These are phyloP conservation scores for Asterophora lycoperdoides DNA, from an alignment of 768 basidiomycete genomes.

Conservation along the genomic window DNA sequence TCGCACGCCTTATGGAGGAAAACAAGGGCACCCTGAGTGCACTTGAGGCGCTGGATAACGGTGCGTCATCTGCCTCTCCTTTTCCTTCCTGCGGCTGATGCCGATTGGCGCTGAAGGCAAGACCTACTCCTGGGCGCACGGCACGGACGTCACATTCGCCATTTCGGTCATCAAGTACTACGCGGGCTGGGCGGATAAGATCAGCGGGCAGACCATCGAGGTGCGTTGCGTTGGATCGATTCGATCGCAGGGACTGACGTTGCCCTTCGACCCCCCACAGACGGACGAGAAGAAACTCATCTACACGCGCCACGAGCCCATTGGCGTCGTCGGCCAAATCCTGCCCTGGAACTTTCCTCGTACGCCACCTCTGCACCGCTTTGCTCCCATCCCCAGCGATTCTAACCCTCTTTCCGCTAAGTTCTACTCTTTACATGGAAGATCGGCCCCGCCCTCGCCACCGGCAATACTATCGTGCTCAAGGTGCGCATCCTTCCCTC, in stretches of 20 bases:
- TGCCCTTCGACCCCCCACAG: slow-evolving; percentile 8
- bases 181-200: slow-evolving; percentile 61
- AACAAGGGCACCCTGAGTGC: slow-evolving; percentile 44
- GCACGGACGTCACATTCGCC: slow-evolving; percentile 22
- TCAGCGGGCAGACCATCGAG: slow-evolving; percentile 47
- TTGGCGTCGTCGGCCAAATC: slow-evolving; percentile 40
- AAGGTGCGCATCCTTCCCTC: slow-evolving; percentile 31
- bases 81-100: neutral
- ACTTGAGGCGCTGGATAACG: slow-evolving; percentile 48
- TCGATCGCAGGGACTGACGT: no score
- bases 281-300: slow-evolving; percentile 46
- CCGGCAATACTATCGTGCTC: slow-evolving; percentile 74
- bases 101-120: slow-evolving; percentile 23
- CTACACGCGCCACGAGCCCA: slow-evolving; percentile 62
- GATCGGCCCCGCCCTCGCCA: slow-evolving; percentile 77
- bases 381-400: no score
- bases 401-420: no score
- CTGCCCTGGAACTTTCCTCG: slow-evolving; percentile 55
- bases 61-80: slow-evolving; percentile 14
- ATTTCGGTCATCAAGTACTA: slow-evolving; percentile 47
- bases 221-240: no score
- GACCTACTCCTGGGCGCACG: slow-evolving; percentile 22
- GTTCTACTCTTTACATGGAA: slow-evolving; percentile 71
- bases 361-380: slow-evolving; percentile 18
- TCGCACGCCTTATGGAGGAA: slow-evolving; percentile 48